A percentile compares a stretch with the other conserved stretches of the same genome.
Conservation (phyloP, 2,329 filamentous ascomycete genomes). For the Cladophialophora bantiana region DNA sequence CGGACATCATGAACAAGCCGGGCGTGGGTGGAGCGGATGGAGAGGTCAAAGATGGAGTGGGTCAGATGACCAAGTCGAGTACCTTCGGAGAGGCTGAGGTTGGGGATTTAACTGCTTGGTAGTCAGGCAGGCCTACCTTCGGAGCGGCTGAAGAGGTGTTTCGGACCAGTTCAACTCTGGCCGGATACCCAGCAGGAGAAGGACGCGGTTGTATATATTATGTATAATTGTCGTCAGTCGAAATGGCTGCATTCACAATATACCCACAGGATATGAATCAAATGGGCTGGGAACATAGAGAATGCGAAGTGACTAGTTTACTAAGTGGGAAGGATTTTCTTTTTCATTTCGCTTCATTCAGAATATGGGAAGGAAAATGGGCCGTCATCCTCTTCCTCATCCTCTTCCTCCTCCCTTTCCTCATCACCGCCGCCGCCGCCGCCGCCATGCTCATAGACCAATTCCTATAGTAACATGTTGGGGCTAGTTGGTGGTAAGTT, state of each 20-base stretch:
- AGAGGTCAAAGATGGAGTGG: constrained; percentile 57
- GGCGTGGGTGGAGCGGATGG: constrained; percentile 45
- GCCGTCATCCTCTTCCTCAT: not conserved
- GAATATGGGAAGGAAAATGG: not conserved
- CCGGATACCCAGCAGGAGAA: not conserved
- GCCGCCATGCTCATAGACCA: no score
- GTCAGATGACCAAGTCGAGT: constrained; percentile 79
- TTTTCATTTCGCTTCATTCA: constrained; percentile 1
- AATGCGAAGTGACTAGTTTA: not conserved
- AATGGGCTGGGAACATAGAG: constrained; percentile 8
- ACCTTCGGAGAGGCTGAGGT: constrained; percentile 96
- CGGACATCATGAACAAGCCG: constrained; percentile 81
- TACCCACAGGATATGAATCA: constrained; percentile 24
- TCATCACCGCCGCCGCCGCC: not conserved
- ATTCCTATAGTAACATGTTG: not conserved
- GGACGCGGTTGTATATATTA: constrained; percentile 27
- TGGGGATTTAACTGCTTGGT: constrained; percentile 69
- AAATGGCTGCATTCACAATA: constrained; percentile 39
- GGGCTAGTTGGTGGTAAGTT: not conserved
- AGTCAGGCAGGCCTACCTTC: constrained; percentile 6
- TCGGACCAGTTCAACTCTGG: constrained; percentile 40
- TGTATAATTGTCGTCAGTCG: constrained; percentile 38
- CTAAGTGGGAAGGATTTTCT: not conserved
- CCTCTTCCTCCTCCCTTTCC: not conserved
- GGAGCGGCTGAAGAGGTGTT: constrained; percentile 5